Evolutionary conservation across 495 filamentous ascomycete genomes (phyloP).

Genomic region (Peziza echinospora): DNA sequence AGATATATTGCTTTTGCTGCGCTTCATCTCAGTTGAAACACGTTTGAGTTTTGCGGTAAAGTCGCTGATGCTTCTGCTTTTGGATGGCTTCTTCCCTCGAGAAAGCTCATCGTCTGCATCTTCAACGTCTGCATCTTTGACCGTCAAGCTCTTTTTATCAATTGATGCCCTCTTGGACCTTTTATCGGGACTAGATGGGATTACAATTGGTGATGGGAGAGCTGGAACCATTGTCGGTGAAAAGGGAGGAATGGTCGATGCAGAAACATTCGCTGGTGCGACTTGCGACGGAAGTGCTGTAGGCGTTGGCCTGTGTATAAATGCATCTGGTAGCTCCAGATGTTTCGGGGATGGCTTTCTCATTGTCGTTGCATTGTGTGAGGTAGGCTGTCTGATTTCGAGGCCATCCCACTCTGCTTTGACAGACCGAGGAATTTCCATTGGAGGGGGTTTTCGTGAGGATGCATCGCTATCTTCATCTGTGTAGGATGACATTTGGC

Average conservation of each 20-base stretch:
- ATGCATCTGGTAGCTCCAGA: not conserved
- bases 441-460: slow-evolving; percentile 7
- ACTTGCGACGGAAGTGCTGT: slow-evolving; percentile 5
- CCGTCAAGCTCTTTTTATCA: slow-evolving; percentile 18
- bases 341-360: slow-evolving; percentile 1
- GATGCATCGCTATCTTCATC: slow-evolving; percentile 13
- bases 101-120: slow-evolving; percentile 20
- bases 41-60: slow-evolving; percentile 14
- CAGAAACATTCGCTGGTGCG: not conserved
- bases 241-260: not conserved
- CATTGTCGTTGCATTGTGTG: slow-evolving; percentile 3
- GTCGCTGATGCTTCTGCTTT: slow-evolving; percentile 19
- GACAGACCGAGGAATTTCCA: slow-evolving; percentile 10
- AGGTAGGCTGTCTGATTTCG: slow-evolving; percentile 3
- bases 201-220: slow-evolving; percentile 9
- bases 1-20: slow-evolving; percentile 15
- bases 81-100: slow-evolving; percentile 14
- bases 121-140: slow-evolving; percentile 14
- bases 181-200: not conserved
- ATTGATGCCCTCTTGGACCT: slow-evolving; percentile 15
- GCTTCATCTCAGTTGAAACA: slow-evolving; percentile 18
- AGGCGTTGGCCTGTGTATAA: slow-evolving; percentile 3
- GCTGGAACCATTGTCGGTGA: not conserved
- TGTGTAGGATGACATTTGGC: slow-evolving; percentile 15
- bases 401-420: slow-evolving; percentile 17